These are phyloP conservation scores for Xylaria sp. DNA, from an alignment of 2,329 filamentous ascomycete species.

Conservation along the genomic window DNA sequence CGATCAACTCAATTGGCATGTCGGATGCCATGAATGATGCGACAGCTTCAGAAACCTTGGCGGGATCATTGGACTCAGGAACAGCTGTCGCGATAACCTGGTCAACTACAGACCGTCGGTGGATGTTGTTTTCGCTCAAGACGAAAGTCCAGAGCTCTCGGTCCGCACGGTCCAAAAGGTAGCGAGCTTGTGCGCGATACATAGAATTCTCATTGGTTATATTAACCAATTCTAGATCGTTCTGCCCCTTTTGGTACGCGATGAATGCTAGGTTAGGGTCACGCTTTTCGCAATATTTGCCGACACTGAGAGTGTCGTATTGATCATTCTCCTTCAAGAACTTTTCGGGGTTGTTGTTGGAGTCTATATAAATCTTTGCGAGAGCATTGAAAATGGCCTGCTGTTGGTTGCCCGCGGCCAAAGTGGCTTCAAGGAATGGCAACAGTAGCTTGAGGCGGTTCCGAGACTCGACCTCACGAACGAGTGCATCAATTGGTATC, in stretches of 20 bases:
- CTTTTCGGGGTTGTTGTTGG: constrained; percentile 96
- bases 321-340: constrained; percentile 98
- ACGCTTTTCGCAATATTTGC: constrained; percentile 98
- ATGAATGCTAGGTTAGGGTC: constrained; percentile 96
- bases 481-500: constrained; percentile 93
- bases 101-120: constrained; percentile 90
- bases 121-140: constrained; percentile 92
- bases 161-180: constrained; percentile 89
- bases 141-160: constrained; percentile 93
- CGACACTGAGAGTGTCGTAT: constrained; percentile 89
- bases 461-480: constrained; percentile 90
- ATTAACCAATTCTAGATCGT: constrained; percentile 94
- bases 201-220: constrained; percentile 99
- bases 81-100: constrained; percentile 96
- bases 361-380: constrained; percentile 99
- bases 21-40: constrained; percentile 91
- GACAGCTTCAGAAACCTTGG: constrained; percentile 93
- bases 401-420: constrained; percentile 90
- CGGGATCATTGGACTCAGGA: constrained; percentile 87
- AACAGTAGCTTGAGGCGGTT: constrained; percentile 95
- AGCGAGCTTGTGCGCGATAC: constrained; percentile 97
- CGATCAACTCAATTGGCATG: constrained; percentile 91
- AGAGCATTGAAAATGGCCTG: constrained; percentile 96
- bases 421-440: constrained; percentile 92
- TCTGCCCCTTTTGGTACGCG: constrained; percentile 94